These are phyloP conservation scores for Tubosaeta sp. DNA, from an alignment of 768 basidiomycete species.

Conservation along the genomic window DNA sequence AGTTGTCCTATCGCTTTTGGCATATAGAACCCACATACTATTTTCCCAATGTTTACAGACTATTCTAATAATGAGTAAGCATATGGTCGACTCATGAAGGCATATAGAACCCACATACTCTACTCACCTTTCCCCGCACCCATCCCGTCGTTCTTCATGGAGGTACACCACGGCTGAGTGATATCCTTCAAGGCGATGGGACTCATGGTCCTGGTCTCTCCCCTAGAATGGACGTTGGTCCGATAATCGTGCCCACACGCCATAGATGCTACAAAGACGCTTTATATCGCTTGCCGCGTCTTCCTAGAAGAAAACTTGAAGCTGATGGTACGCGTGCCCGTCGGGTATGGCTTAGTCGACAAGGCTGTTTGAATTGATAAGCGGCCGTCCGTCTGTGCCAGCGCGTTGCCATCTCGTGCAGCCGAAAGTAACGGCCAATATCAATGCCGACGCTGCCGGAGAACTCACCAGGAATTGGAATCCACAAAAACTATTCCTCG, in stretches of 20 bases:
- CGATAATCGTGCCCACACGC: not conserved
- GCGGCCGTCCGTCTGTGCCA: conserved; percentile 91
- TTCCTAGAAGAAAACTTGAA: conserved; percentile 98
- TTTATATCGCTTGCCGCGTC: conserved; percentile 90
- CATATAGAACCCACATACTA: no score
- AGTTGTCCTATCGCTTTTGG: no score
- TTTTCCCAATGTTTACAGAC: not conserved
- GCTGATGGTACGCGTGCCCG: conserved; percentile 94
- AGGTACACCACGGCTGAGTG: no score
- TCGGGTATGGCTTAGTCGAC: conserved; percentile 94
- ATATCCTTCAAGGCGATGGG: no score
- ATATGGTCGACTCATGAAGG: conserved; percentile 95
- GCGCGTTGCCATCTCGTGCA: conserved; percentile 92
- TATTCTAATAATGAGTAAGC: conserved; percentile 47
- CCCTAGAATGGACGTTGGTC: no score
- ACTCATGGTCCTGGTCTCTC: no score
- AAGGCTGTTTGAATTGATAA: conserved; percentile 95
- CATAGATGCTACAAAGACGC: conserved; percentile 87
- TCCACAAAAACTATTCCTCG: conserved; percentile 98
- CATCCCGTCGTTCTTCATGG: no score
- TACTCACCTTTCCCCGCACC: no score
- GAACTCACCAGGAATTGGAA: conserved; percentile 95
- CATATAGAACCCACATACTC: no score
- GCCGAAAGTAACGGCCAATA: conserved; percentile 95
- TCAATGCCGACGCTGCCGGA: conserved; percentile 98